These are phyloP conservation scores for Dictyostelium discoideum DNA, from an alignment of 78 protist genomes.

Conservation along the genomic window DNA sequence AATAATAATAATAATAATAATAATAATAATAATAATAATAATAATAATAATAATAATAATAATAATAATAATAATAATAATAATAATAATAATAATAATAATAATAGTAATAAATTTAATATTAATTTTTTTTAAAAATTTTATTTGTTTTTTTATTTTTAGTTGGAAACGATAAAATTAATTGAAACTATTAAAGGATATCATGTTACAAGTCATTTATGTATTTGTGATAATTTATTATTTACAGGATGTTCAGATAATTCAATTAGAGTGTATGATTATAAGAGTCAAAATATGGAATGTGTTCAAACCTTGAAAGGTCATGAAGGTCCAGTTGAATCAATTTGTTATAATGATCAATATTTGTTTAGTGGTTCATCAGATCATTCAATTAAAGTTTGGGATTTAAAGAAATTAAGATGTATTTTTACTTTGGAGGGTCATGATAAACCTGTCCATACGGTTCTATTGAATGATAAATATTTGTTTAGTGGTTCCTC, in stretches of 20 bases:
- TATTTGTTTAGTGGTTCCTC: slow-evolving; percentile 69
- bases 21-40: too few relatives aligned
- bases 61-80: too few relatives aligned
- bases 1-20: neutral
- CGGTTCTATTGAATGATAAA: slow-evolving; percentile 54
- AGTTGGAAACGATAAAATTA: slow-evolving; percentile 28
- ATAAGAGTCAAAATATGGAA: slow-evolving; percentile 41
- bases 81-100: too few relatives aligned
- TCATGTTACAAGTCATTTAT: slow-evolving; percentile 42
- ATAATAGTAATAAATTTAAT: neutral
- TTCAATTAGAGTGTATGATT: slow-evolving; percentile 62
- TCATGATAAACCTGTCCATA: slow-evolving; percentile 65
- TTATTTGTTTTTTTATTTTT: neutral
- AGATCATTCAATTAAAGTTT: slow-evolving; percentile 67
- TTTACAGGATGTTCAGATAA: slow-evolving; percentile 71
- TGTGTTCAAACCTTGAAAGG: slow-evolving; percentile 43
- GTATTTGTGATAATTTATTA: slow-evolving; percentile 40
- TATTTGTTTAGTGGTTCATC: slow-evolving; percentile 50
- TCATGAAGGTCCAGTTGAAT: slow-evolving; percentile 78
- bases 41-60: too few relatives aligned
- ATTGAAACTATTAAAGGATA: slow-evolving; percentile 55
- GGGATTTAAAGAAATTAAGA: slow-evolving; percentile 71
- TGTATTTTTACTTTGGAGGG: slow-evolving; percentile 80
- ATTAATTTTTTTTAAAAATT: neutral
- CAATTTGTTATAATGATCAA: slow-evolving; percentile 75